These are phyloP conservation scores for Biscogniauxia marginata DNA, from an alignment of 2,329 filamentous ascomycete genomes.

Conservation along the genomic window DNA sequence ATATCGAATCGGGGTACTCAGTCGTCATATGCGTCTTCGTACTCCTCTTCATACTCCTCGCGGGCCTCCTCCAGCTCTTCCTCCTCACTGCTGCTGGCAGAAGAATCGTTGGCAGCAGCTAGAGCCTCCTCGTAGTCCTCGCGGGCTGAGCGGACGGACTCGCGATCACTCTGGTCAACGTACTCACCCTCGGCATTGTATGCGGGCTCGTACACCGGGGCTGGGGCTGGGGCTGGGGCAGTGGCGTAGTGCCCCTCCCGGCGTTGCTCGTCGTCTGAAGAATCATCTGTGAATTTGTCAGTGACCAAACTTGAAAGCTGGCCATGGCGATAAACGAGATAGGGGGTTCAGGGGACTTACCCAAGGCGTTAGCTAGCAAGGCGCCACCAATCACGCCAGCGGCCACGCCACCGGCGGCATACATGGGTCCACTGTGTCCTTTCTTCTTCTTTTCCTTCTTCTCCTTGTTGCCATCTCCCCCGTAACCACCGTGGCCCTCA, in stretches of 20 bases:
- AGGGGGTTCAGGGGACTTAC: conserved; percentile 36
- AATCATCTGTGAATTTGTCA: conserved; percentile 26
- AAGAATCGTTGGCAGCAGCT: conserved; percentile 38
- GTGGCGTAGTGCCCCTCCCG: conserved; percentile 24
- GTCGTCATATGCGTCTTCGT: conserved; percentile 44
- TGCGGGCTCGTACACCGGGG: conserved; percentile 36
- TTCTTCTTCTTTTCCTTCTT: conserved; percentile 42
- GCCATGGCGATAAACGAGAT: no score
- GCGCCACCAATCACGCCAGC: conserved; percentile 57
- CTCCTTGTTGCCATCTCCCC: conserved; percentile 21
- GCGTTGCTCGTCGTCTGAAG: conserved; percentile 27
- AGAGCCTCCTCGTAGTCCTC: conserved; percentile 43
- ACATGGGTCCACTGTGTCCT: conserved; percentile 51
- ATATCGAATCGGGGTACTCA: no score
- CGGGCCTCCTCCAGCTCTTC: conserved; percentile 52
- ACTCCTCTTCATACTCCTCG: conserved; percentile 50
- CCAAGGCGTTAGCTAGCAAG: conserved; percentile 52
- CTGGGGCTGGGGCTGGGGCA: conserved; percentile 31
- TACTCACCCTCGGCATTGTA: conserved; percentile 42
- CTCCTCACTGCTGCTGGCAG: conserved; percentile 50
- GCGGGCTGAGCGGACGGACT: conserved; percentile 36
- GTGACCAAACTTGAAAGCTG: no score
- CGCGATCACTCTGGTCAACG: conserved; percentile 41
- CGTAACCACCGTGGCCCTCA: conserved; percentile 13
- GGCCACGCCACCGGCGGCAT: conserved; percentile 57